Conservation (phyloP, 2,329 filamentous ascomycete genomes). For the Beauveria sp. region DNA sequence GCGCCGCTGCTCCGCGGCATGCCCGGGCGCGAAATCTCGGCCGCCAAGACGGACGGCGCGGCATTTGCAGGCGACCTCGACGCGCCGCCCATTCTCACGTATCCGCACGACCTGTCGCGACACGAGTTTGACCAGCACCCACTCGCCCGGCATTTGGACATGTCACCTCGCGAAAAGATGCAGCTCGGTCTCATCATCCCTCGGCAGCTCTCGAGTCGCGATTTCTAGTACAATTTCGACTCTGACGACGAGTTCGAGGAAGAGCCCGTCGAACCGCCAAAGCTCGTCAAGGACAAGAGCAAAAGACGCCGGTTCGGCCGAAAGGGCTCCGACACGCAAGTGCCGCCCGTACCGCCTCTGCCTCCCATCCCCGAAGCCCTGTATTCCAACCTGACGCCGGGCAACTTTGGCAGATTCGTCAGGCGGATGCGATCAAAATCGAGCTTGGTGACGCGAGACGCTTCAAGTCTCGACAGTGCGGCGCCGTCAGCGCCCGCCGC, state of each 20-base stretch:
- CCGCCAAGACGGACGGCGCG: conserved; percentile 30
- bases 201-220: conserved; percentile 24
- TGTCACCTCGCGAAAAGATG: conserved; percentile 22
- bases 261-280: conserved; percentile 9
- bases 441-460: neutral
- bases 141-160: conserved; percentile 23
- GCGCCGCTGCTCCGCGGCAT: conserved; percentile 37
- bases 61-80: conserved; percentile 25
- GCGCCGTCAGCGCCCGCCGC: neutral
- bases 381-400: conserved; percentile 18
- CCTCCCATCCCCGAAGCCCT: conserved; percentile 26
- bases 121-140: conserved; percentile 30
- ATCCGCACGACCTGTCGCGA: conserved; percentile 27
- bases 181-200: conserved; percentile 28
- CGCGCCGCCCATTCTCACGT: conserved; percentile 24
- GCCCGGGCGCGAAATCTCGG: conserved; percentile 31
- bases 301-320: conserved; percentile 7
- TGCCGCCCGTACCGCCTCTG: conserved; percentile 21
- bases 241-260: conserved; percentile 23
- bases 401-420: conserved; percentile 21
- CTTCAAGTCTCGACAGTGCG: neutral
- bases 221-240: conserved; percentile 31
- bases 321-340: conserved; percentile 13
- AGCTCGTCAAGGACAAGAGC: conserved; percentile 10
- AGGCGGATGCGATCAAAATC: conserved; percentile 20